phyloP scores from a whole-genome alignment of 495 filamentous ascomycete genomes.

The Penicillium psychrofluorescens region DNA sequence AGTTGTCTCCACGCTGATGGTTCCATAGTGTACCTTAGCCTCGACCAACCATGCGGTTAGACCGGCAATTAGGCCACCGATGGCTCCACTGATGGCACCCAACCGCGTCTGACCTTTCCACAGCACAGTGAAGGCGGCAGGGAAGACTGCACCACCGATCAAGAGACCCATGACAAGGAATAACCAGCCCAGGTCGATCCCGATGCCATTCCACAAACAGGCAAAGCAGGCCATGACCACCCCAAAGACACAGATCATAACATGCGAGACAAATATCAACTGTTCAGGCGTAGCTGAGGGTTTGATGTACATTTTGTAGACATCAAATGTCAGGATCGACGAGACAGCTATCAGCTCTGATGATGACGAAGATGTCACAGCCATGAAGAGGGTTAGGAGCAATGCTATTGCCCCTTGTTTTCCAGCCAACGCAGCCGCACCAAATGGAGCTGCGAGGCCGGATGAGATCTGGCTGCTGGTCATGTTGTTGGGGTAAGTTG shows the following conservation, averaged over 20 bases:
- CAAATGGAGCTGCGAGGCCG: slow-evolving; percentile 21
- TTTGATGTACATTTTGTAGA: slow-evolving; percentile 31
- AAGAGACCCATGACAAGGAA: slow-evolving; percentile 38
- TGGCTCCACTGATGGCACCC: slow-evolving; percentile 22
- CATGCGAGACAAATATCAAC: slow-evolving; percentile 42
- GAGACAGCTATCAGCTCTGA: slow-evolving; percentile 24
- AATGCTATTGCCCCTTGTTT: slow-evolving; percentile 22
- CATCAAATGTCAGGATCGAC: slow-evolving; percentile 25
- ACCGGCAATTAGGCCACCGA: slow-evolving; percentile 23
- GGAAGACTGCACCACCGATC: slow-evolving; percentile 35
- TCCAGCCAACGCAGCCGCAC: slow-evolving; percentile 17
- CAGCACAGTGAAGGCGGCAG: slow-evolving; percentile 28
- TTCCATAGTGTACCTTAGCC: slow-evolving; percentile 22
- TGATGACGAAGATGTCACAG: slow-evolving; percentile 19
- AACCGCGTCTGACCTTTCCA: slow-evolving; percentile 32
- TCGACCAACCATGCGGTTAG: slow-evolving; percentile 29
- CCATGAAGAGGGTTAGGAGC: slow-evolving; percentile 26
- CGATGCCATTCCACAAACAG: slow-evolving; percentile 35
- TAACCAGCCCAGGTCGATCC: slow-evolving; percentile 39
- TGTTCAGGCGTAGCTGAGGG: too few relatives aligned
- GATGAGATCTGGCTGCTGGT: too few relatives aligned
- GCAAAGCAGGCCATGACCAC: slow-evolving; percentile 39
- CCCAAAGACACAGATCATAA: slow-evolving; percentile 38
- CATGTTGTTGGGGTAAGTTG: slow-evolving; percentile 13
- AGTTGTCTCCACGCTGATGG: slow-evolving; percentile 22